Evolutionary conservation across 805 yeast genomes (phyloP).

Genomic region (Candida yuanshanica): DNA sequence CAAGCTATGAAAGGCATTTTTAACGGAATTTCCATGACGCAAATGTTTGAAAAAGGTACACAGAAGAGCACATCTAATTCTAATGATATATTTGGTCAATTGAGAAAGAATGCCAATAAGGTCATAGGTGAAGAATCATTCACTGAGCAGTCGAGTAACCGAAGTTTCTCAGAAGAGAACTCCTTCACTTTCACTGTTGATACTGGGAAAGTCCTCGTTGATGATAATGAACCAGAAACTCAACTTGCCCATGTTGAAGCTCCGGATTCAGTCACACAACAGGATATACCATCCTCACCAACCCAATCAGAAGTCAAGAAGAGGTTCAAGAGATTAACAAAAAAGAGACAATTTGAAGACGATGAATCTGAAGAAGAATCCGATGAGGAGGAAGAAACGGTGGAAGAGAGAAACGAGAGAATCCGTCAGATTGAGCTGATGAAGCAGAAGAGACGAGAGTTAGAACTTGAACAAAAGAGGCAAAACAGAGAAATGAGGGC

Average conservation of each 20-base stretch:
- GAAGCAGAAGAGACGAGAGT: constrained; percentile 20
- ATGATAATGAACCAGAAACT: not conserved
- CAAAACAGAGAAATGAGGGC: constrained; percentile 49
- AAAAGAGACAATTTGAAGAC: constrained; percentile 6
- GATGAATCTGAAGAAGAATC: constrained; percentile 18
- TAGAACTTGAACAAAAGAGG: constrained; percentile 20
- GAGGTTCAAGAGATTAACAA: constrained; percentile 5
- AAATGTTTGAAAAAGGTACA: constrained; percentile 19
- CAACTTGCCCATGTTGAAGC: not conserved
- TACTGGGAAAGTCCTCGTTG: not conserved
- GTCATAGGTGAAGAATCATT: constrained; percentile 7
- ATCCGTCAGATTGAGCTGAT: constrained; percentile 14
- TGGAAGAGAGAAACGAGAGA: constrained; percentile 18
- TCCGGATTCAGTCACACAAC: constrained; percentile 2
- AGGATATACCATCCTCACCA: not conserved
- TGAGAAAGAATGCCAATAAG: constrained; percentile 9
- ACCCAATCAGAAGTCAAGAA: constrained; percentile 7
- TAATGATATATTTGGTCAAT: constrained; percentile 10
- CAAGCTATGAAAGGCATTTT: constrained; percentile 11
- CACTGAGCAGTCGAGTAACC: not conserved
- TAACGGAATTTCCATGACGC: constrained; percentile 17
- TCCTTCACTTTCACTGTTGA: not conserved
- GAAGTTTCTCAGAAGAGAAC: not conserved
- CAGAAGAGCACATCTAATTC: constrained; percentile 4
- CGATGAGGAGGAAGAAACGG: constrained; percentile 20